Conservation (phyloP, 2,329 filamentous ascomycete species). For the Fusarium xyrophilum region DNA sequence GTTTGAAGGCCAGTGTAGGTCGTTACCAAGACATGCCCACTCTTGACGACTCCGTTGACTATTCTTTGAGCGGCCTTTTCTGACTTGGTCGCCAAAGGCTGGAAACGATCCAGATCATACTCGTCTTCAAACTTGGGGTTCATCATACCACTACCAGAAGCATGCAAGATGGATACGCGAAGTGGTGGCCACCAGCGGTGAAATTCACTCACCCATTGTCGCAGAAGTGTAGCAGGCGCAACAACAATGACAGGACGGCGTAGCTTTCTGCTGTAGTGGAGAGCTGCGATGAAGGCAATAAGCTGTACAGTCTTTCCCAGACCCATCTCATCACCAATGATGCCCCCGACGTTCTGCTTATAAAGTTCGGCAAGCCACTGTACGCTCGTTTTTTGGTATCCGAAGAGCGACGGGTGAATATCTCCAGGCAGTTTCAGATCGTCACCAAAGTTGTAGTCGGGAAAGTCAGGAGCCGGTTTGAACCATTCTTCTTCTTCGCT, state of each 20-base stretch:
- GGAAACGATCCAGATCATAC: constrained; percentile 56
- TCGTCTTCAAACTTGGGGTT: constrained; percentile 71
- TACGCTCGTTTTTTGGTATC: constrained; percentile 96
- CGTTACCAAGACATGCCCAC: constrained; percentile 93
- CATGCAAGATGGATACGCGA: constrained; percentile 91
- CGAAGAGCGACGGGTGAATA: constrained; percentile 89
- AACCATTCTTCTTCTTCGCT: constrained; percentile 73
- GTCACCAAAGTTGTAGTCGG: constrained; percentile 77
- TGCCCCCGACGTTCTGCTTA: constrained; percentile 87
- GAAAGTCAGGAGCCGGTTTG: constrained; percentile 81
- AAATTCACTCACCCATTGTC: constrained; percentile 98
- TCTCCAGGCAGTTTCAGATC: constrained; percentile 86
- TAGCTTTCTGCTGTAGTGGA: constrained; percentile 90
- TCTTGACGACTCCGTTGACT: constrained; percentile 78
- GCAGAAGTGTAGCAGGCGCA: constrained; percentile 90
- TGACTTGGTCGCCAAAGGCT: constrained; percentile 45
- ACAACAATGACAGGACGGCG: constrained; percentile 88
- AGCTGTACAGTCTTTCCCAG: constrained; percentile 86
- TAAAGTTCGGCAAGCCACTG: constrained; percentile 96
- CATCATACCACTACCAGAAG: constrained; percentile 95
- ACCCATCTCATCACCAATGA: constrained; percentile 98
- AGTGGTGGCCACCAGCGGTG: constrained; percentile 99
- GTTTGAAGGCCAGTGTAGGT: constrained; percentile 97
- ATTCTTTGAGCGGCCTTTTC: constrained; percentile 76
- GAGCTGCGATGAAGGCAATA: constrained; percentile 81